Base-by-base conservation (phyloP, 495 filamentous ascomycete species). In the Chaetomidium leptoderma region DNA sequence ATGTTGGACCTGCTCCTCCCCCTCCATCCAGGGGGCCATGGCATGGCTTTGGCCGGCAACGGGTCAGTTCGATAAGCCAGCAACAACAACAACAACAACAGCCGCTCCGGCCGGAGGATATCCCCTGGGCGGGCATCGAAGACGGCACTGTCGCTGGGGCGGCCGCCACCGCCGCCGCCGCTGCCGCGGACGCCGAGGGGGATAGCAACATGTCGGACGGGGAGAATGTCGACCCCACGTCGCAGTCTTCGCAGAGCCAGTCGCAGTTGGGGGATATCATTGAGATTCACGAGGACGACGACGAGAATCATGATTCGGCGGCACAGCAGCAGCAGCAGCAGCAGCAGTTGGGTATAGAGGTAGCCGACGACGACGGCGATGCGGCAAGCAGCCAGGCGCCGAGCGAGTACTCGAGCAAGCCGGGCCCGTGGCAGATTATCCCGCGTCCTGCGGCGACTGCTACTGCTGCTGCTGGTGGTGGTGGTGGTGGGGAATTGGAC, bases 41-140 rank as follows among this genome's bases (percentile, higher is more conserved):
- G 60, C 37, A 66, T n/a, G 53, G 57, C 4, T 49, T 58, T 21
- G 55, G 37, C 14, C 54, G 53, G 29, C 46, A 30, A 19, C 40
- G 3, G 23, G 33, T 33, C 32, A 13, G 32, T 8, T 39, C 43
- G 24, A 6, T 24, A 27, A 6, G n/a, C n/a, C 45, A 47, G 16
- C 45, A 47, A 7, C 45, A 40, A 11, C 35, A 53, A 5, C 49
- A 27, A 6, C 36, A 56, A 5, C 45, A 48, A 19, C 46, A 37
- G 23, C 45, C 59, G 4, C 33, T 58, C 21, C 19, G 61, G 36
- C 72, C 74, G 2, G 73, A 77, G 53, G 77, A 79, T 24, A 70
- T 75, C 7, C 67, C 67, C 13, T 74, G 76, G 74, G 65, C 58
- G 0, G 76, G 75, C 11, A 74, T 78, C 43, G 74, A 76, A 45